Base-by-base conservation (phyloP, 352 stramenopile species). In the Elongisporangium undulatum region DNA sequence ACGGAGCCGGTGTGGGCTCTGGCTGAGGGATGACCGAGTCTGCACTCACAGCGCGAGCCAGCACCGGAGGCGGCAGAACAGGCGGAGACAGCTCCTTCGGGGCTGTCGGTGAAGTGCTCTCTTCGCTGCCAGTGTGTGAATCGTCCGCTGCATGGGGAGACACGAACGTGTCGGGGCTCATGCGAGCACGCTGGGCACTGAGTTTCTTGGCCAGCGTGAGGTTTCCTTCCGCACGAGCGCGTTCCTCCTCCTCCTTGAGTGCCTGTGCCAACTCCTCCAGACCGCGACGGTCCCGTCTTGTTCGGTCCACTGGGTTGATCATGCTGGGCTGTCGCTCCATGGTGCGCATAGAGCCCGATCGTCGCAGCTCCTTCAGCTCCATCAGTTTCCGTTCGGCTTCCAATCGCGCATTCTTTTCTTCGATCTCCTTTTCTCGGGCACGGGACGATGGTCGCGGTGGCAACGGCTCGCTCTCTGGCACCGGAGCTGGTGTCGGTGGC, bases 311-410 rank as follows among this genome's bases (percentile, higher is more conserved):
- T 0, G 74, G 71, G 34, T 67, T 89, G 61, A 90, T 77, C 59
- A 71, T 77, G 10, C 72, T 63, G 48, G 75, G 74, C 26, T 64
- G 60, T n/a, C 82, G 77, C 38, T 91, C 80, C 3, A 71, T 63
- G 4, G 81, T 74, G 41, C 77, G 62, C 62, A 85, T 84, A 24
- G 82, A 85, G 56, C 83, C 82, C 26, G 71, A 88, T 8, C 76
- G 72, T 51, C 79, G 78, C 48, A 93, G 70, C 49, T 89, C 79
- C 71, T 92, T 87, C 2, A 95, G 74, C 59, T 95, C 85, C 67
- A 89, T 72, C 49, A 95, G 55, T 61, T 93, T 95, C 34, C 77
- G 82, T 65, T 95, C 83, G 8, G 85, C 85, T 59, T 95, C 85
- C 21, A 85, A 26, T 13, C 85, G 85, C 16, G 85, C 85, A 54